These are phyloP conservation scores for Galerina sulciceps DNA, from an alignment of 768 basidiomycete genomes.

Conservation along the genomic window DNA sequence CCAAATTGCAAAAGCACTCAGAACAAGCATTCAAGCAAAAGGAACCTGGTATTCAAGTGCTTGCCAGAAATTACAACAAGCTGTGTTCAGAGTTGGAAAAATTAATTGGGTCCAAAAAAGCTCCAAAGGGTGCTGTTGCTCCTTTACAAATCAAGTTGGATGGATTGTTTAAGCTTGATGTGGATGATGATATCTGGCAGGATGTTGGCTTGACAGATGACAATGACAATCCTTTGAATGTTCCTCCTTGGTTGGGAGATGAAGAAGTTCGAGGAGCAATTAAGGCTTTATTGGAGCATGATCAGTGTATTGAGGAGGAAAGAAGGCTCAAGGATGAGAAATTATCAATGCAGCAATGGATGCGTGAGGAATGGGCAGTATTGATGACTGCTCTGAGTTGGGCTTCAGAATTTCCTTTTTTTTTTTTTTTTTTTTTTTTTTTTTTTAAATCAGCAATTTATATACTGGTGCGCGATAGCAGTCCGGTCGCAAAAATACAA, in stretches of 20 bases:
- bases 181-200: constrained; percentile 42
- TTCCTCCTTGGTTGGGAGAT: constrained; percentile 32
- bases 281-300: constrained; percentile 25
- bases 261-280: constrained; percentile 31
- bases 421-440: too few relatives aligned
- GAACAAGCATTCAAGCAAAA: constrained; percentile 16
- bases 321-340: not conserved
- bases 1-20: constrained; percentile 22
- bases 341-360: not conserved
- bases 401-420: too few relatives aligned
- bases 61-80: not conserved
- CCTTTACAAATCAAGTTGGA: constrained; percentile 25
- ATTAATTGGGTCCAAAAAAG: constrained; percentile 20
- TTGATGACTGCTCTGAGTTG: not conserved
- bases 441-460: too few relatives aligned
- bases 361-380: not conserved
- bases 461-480: too few relatives aligned
- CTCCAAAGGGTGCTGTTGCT: constrained; percentile 23
- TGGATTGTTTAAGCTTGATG: constrained; percentile 33
- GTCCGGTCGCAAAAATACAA: too few relatives aligned
- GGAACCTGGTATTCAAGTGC: not conserved
- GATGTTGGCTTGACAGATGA: constrained; percentile 32
- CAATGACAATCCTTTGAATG: not conserved
- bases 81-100: constrained; percentile 20
- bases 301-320: constrained; percentile 31